A percentile compares a stretch with the other conserved stretches of the same genome.
Conservation (phyloP, 805 yeast species). For the Suhomyces kilbournensis region DNA sequence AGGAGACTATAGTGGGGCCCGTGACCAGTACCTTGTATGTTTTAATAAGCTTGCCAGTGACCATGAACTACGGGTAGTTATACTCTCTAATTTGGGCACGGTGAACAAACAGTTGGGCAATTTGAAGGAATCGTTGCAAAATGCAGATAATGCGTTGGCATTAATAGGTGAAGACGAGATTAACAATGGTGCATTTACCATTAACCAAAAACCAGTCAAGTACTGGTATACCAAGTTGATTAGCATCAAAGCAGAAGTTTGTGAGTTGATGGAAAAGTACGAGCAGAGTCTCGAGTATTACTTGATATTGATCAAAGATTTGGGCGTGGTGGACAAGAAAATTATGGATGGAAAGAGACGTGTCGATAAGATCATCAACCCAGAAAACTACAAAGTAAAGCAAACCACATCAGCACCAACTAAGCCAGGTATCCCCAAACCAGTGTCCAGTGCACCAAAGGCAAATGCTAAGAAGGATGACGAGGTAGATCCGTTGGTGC, state of each 20-base stretch:
- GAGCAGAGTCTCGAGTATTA: conserved; percentile 61
- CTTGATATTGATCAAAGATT: conserved; percentile 55
- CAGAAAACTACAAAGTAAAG: conserved; percentile 33
- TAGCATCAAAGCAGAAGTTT: conserved; percentile 74
- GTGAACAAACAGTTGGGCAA: conserved; percentile 13
- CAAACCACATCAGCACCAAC: conserved; percentile 9
- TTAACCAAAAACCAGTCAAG: conserved; percentile 52
- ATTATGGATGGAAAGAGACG: conserved; percentile 81
- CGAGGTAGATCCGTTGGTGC: conserved; percentile 28
- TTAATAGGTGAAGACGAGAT: conserved; percentile 30
- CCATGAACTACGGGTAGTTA: conserved; percentile 65
- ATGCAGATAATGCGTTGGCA: conserved; percentile 45
- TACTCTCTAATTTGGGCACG: conserved; percentile 70
- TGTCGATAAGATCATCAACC: conserved; percentile 63
- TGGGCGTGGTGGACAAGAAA: conserved; percentile 60
- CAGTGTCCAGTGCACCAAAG: conserved; percentile 2
- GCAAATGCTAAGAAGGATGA: conserved; percentile 33
- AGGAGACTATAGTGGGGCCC: conserved; percentile 80
- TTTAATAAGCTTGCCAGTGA: conserved; percentile 51
- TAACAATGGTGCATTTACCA: conserved; percentile 24
- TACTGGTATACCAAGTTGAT: conserved; percentile 74
- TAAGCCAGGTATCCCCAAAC: conserved; percentile 3
- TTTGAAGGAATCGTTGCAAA: conserved; percentile 11
- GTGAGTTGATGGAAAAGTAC: conserved; percentile 75
- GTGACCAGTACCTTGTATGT: conserved; percentile 53